Conservation (phyloP, 1,139 yeast genomes). For the Taiozyma sp. region DNA sequence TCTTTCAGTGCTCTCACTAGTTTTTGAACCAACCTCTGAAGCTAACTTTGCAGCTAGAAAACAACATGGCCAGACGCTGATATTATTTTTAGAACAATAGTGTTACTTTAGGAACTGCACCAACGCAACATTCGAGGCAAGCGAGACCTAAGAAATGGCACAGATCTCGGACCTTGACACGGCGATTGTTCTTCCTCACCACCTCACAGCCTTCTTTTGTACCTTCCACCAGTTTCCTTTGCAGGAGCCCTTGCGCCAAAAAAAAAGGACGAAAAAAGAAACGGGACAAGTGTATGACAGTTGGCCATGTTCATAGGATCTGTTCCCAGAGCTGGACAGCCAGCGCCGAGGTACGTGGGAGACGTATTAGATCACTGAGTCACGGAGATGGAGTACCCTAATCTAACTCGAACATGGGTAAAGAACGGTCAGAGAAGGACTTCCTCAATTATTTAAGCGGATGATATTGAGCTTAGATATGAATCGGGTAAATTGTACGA, state of each 20-base stretch:
- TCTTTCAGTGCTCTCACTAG: too few species aligned
- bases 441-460: too few species aligned
- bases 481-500: too few species aligned
- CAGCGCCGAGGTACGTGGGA: too few species aligned
- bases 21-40: too few species aligned
- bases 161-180: neutral
- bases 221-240: neutral
- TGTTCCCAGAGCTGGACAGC: neutral
- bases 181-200: neutral
- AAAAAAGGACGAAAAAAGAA: neutral
- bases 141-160: neutral
- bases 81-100: neutral
- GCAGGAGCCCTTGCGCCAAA: neutral
- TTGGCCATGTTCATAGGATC: neutral
- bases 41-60: too few species aligned
- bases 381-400: too few species aligned
- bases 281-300: neutral
- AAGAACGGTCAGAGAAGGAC: too few species aligned
- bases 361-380: too few species aligned
- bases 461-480: too few species aligned
- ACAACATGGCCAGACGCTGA: neutral
- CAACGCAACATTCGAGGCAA: neutral
- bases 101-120: neutral
- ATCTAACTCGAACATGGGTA: too few species aligned
- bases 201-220: neutral